Conservation (phyloP, 208 protist genomes). For the Crithidia fasciculata region DNA sequence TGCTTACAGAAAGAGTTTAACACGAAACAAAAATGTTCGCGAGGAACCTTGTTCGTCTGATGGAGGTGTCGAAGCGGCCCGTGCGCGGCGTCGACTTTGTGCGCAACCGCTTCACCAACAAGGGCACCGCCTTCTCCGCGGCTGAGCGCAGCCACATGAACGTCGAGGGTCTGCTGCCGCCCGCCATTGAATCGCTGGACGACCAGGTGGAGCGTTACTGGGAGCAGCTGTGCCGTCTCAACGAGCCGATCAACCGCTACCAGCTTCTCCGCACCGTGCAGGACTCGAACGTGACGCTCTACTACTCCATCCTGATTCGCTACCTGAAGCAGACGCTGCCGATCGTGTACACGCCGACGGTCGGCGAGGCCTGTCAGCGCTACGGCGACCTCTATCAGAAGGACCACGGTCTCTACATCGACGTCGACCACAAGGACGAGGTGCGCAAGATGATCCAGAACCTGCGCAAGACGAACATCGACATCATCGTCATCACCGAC, state of each 20-base stretch:
- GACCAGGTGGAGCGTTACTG: slow-evolving; percentile 71
- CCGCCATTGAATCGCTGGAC: slow-evolving; percentile 69
- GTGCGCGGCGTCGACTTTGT: slow-evolving; percentile 69
- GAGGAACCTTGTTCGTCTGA: slow-evolving; percentile 30
- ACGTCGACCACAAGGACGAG: slow-evolving; percentile 66
- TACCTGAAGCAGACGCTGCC: slow-evolving; percentile 79
- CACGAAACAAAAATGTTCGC: slow-evolving; percentile 23
- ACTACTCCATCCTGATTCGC: slow-evolving; percentile 72
- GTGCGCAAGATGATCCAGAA: slow-evolving; percentile 86
- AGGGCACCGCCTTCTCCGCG: slow-evolving; percentile 71
- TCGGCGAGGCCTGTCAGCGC: slow-evolving; percentile 93
- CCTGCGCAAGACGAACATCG: slow-evolving; percentile 68
- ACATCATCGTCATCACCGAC: slow-evolving; percentile 96
- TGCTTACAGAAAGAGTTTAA: not conserved
- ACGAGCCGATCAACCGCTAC: slow-evolving; percentile 85
- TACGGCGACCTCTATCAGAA: slow-evolving; percentile 82
- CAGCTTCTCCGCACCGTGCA: slow-evolving; percentile 67
- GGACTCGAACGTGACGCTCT: slow-evolving; percentile 75
- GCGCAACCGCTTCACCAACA: slow-evolving; percentile 76
- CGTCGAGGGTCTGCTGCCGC: slow-evolving; percentile 66
- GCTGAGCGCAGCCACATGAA: slow-evolving; percentile 62
- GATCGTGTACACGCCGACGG: slow-evolving; percentile 91
- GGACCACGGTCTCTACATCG: slow-evolving; percentile 91
- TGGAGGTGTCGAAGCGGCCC: slow-evolving; percentile 42
- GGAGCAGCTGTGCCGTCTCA: slow-evolving; percentile 60